Percentiles rank a stretch among this genome's conserved stretches.
Evolutionary conservation across 176 grass and related monocot species (phyloP).

Genomic region (Juncus effusus): DNA sequence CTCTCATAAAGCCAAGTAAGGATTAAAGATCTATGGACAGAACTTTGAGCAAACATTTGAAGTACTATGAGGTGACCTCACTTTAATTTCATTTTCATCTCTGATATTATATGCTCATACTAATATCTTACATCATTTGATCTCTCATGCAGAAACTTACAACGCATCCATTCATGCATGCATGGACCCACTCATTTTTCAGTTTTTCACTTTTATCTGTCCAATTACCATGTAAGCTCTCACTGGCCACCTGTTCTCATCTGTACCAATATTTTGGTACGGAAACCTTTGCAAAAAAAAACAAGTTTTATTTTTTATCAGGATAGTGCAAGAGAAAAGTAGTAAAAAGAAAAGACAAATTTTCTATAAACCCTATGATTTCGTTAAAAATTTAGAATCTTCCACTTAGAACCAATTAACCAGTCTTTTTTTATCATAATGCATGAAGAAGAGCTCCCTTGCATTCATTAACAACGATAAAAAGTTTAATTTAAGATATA

Average conservation of each 20-base stretch:
- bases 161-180: slow-evolving; percentile 13
- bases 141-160: neutral
- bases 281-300: neutral
- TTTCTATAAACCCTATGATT: neutral
- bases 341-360: neutral
- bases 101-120: neutral
- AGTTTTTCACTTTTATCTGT: neutral
- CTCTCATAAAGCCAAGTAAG: neutral
- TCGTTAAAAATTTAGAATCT: slow-evolving; percentile 1
- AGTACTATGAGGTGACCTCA: slow-evolving; percentile 11
- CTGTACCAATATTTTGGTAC: neutral
- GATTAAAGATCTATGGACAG: neutral
- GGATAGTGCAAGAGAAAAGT: neutral
- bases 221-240: neutral
- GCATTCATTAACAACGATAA: neutral
- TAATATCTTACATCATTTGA: slow-evolving; percentile 21
- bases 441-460: too few species aligned
- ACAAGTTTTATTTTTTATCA: slow-evolving; percentile 1
- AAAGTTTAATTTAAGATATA: neutral
- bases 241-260: neutral
- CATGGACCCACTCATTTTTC: slow-evolving; percentile 4
- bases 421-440: too few species aligned
- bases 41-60: neutral
- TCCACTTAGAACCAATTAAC: too few species aligned
- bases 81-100: slow-evolving; percentile 1